Base-by-base conservation (phyloP, 164 flowering plant species). In the Amborella trichopoda region DNA sequence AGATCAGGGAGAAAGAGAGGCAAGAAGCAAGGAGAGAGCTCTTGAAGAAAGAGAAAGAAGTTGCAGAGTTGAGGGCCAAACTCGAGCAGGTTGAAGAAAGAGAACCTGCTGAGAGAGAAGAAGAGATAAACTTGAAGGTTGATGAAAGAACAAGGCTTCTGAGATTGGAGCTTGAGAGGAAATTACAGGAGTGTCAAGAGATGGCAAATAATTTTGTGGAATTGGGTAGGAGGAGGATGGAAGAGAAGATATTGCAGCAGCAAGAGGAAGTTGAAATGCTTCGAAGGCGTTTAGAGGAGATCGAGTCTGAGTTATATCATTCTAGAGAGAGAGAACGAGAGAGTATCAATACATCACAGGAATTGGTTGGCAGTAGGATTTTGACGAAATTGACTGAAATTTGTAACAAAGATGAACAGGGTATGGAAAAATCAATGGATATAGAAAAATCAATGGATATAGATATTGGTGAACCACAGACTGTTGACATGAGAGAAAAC, bases 371-470 rank as follows among this genome's bases (percentile, higher is more conserved):
- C 26, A 60, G 67, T 27, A 60, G 64, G 48, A 79, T 91, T 51
- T 78, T 78, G 9, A 78, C 59, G 60, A 70, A 77, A 60, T 50
- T 91, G 30, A 4, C 72, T 55, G 84, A 75, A 32, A 56, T 62
- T 4, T 81, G 66, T 68, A 61, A 63, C 22, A 68, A 70, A 43
- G 95, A 72, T 14, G 96, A 75, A 28, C 68, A 71, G 21, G 91
- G 82, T 16, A 91, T 91, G 99, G 91, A 75, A 26, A 82, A 77
- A 55, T 87, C 99, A 1, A 78, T 87, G 85, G 99, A 91, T 32
- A 41, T 91, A 58, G n/a, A n/a, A n/a, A n/a, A n/a, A n/a, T n/a
- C n/a, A 37, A 37, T 37, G n/a, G 40, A 37, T 14, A 30, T 30
- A 30, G 99, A 87, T 57, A 70, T 63, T 69, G 85, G 69, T 17